Evolutionary conservation across 257 asterid genomes (phyloP), one percentile per base, ranked within the genome.

Genomic region (Misopates orontium): DNA sequence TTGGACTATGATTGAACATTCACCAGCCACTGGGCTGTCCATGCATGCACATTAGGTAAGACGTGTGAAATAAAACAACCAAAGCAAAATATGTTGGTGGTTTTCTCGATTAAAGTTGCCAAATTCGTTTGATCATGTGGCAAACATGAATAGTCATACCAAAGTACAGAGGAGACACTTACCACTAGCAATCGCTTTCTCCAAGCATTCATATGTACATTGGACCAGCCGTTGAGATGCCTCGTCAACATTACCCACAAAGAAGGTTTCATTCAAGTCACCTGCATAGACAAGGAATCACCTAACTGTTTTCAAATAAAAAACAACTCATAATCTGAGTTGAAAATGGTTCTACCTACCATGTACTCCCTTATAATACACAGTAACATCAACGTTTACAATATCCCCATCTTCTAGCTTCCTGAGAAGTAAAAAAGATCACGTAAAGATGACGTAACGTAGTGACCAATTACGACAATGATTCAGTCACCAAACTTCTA

Each of bases 341-440:
- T 60, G 19, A 56, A 14, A 15, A 21, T 31, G 44, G 36, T 4
- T 78, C 47, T 54, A 41, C 78, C 68, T 68, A 93, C 99, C 97
- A 77, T 94, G 97, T 67, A 88, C 95, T 41, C 99, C 99, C 72
- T 90, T 88, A 68, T 94, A 86, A 77, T 67, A 94, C 69, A 94
- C 96, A 41, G 88, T 76, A 48, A 93, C 87, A 68, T 93, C 99
- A 72, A 94, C 92, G 76, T 94, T 90, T 41, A 94, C 96, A 73
- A 94, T 86, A 78, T 94, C 99, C 16, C 97, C 99, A 77, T 90
- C 99, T 83, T 88, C 97, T 69, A 94, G 77, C 80, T 80, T 88
- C 92, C 99, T 93, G 87, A 59, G 55, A 74, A 49, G 36, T 50
- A 47, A 41, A 67, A 83, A 70, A 32, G 14, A 47, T 18, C 18